phyloP scores from a whole-genome alignment of 108 stramenopile species.

The Skeletonema potamos region DNA sequence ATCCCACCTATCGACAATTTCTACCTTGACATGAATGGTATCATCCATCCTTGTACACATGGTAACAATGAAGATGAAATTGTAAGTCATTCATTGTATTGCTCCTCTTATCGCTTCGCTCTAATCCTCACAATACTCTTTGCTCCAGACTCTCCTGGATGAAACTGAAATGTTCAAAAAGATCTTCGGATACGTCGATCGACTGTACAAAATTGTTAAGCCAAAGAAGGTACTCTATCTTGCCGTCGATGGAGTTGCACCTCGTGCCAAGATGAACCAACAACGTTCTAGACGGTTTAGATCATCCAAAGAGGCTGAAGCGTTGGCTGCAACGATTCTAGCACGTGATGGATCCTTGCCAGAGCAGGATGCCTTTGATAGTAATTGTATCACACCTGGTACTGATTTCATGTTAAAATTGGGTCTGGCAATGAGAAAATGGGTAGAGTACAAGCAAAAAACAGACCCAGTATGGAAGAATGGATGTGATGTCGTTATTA shows the following conservation, averaged over 20 bases:
- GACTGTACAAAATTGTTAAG: conserved; percentile 92
- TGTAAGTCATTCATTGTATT: not conserved
- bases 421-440: conserved; percentile 86
- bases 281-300: conserved; percentile 98
- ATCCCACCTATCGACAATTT: conserved; percentile 86
- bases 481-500: conserved; percentile 88
- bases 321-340: conserved; percentile 77
- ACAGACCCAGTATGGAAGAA: conserved; percentile 94
- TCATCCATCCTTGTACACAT: conserved; percentile 99
- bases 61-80: conserved; percentile 83
- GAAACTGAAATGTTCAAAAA: conserved; percentile 98
- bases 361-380: conserved; percentile 87
- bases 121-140: not conserved
- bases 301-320: conserved; percentile 90
- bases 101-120: not conserved
- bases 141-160: conserved; percentile 61
- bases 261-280: conserved; percentile 99
- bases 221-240: conserved; percentile 89
- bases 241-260: conserved; percentile 99
- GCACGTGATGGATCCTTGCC: conserved; percentile 70
- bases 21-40: conserved; percentile 99
- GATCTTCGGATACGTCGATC: conserved; percentile 95
- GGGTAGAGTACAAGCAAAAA: conserved; percentile 91
- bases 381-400: conserved; percentile 99
- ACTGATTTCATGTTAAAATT: conserved; percentile 98